Conservation (phyloP, 1,284 basidiomycete genomes). For the Tausonia pullulans region DNA sequence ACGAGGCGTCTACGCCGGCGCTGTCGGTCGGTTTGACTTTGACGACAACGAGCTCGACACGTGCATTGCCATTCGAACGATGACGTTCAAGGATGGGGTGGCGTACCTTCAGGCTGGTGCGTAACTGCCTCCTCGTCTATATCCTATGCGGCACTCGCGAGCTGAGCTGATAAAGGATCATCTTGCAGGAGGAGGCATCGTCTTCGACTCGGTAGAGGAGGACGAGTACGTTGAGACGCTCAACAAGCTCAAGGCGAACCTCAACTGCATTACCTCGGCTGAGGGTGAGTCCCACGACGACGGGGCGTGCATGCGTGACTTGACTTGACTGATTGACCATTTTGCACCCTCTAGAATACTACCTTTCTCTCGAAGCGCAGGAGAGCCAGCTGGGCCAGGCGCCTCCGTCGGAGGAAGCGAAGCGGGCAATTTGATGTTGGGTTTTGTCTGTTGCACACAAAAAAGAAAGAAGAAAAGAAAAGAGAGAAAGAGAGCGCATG, state of each 20-base stretch:
- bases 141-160: too few relatives aligned
- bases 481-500: too few relatives aligned
- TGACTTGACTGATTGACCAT: too few relatives aligned
- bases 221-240: slow-evolving; percentile 94
- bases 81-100: slow-evolving; percentile 88
- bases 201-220: slow-evolving; percentile 93
- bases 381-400: too few relatives aligned
- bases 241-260: slow-evolving; percentile 85
- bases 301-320: too few relatives aligned
- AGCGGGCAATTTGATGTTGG: too few relatives aligned
- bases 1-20: slow-evolving; percentile 92
- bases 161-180: too few relatives aligned
- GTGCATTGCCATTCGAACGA: slow-evolving; percentile 96
- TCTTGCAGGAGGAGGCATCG: slow-evolving; percentile 73
- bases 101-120: slow-evolving; percentile 77
- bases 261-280: slow-evolving; percentile 73
- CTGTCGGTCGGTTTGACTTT: slow-evolving; percentile 94
- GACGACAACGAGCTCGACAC: slow-evolving; percentile 92
- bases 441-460: too few relatives aligned
- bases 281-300: slow-evolving; percentile 51
- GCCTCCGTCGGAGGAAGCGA: too few relatives aligned
- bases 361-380: too few relatives aligned
- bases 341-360: too few relatives aligned
- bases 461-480: too few relatives aligned
- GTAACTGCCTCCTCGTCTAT: neutral